phyloP scores from a whole-genome alignment of 352 stramenopile species.

The Phytophthora foliorum region DNA sequence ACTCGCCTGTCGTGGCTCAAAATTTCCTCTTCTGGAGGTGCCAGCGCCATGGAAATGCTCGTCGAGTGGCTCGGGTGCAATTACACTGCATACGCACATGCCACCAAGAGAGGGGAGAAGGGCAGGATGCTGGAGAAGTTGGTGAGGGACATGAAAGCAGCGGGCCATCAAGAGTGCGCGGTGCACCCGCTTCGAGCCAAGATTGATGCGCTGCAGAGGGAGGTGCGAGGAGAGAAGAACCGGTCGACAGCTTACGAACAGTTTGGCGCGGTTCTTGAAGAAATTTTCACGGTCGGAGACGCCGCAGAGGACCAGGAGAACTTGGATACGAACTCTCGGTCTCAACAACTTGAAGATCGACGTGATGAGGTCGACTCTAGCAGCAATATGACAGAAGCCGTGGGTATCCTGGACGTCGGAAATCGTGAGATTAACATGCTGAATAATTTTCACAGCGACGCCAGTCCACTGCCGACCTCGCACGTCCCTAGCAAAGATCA shows the following conservation, averaged over 20 bases:
- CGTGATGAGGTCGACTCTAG: background rate
- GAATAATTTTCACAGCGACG: background rate
- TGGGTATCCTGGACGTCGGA: background rate
- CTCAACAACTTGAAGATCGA: background rate
- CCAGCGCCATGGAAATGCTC: conserved; percentile 38
- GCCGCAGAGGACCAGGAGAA: conserved; percentile 24
- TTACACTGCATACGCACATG: conserved; percentile 27
- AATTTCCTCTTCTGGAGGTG: conserved; percentile 20
- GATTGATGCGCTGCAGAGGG: conserved; percentile 35
- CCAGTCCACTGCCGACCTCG: background rate
- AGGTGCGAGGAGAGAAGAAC: conserved; percentile 34
- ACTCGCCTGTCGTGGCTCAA: conserved; percentile 39
- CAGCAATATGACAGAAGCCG: background rate
- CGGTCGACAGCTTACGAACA: conserved; percentile 38
- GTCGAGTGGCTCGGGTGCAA: conserved; percentile 37
- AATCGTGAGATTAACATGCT: background rate
- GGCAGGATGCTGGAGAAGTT: conserved; percentile 32
- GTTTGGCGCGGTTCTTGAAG: conserved; percentile 38
- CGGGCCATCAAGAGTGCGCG: conserved; percentile 30
- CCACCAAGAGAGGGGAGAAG: conserved; percentile 30
- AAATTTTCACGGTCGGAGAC: conserved; percentile 43
- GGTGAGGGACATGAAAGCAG: conserved; percentile 31
- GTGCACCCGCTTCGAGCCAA: conserved; percentile 38
- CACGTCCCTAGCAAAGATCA: background rate
- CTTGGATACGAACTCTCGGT: background rate